Conservation (phyloP, 768 basidiomycete genomes). For the Suillus decipiens region DNA sequence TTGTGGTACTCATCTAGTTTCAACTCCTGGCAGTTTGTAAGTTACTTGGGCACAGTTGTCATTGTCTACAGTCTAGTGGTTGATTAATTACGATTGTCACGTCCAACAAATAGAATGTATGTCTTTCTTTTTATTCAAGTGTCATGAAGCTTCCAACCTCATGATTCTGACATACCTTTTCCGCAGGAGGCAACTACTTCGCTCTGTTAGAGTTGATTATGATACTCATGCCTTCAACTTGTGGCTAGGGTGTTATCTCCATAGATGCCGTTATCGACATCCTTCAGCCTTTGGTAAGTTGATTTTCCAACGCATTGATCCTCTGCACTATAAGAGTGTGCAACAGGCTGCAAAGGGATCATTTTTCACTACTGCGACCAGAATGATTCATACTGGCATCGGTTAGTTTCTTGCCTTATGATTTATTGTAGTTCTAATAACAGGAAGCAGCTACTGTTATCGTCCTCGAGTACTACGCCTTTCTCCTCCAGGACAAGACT, state of each 20-base stretch:
- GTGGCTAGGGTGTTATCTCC: neutral
- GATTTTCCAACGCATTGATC: neutral
- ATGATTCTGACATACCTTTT: neutral
- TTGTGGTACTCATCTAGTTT: neutral
- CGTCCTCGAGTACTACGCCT: neutral
- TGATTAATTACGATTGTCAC: neutral
- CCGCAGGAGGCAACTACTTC: neutral
- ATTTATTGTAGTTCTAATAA: neutral
- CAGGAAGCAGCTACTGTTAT: neutral
- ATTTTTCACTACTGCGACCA: neutral
- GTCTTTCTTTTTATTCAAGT: neutral
- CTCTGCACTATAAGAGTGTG: neutral
- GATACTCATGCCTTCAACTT: neutral
- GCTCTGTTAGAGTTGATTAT: neutral
- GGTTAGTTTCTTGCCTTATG: neutral
- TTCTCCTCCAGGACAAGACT: neutral
- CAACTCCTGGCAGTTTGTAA: neutral
- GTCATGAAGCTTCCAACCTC: neutral
- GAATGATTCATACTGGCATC: neutral
- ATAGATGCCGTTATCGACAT: rapidly evolving
- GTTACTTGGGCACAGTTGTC: neutral
- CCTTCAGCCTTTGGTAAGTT: neutral
- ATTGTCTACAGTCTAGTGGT: no score
- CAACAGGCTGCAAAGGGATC: neutral
- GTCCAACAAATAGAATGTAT: neutral